Evolutionary conservation across 805 yeast genomes (phyloP).

Genomic region (Wickerhamomyces queroliae): DNA sequence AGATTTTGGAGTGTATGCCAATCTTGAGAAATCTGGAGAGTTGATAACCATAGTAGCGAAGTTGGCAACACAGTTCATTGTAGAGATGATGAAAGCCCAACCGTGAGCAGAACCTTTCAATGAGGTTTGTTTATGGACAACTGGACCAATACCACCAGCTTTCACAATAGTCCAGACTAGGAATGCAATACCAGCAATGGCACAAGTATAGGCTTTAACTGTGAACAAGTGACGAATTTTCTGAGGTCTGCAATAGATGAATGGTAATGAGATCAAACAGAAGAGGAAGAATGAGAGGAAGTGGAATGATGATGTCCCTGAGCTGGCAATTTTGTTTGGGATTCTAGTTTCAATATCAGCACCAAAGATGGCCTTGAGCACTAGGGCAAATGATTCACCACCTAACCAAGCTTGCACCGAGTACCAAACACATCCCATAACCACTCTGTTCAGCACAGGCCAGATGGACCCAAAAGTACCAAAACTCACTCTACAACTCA

Average conservation of each 20-base stretch:
- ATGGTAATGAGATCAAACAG: constrained; percentile 27
- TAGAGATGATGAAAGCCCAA: constrained; percentile 71
- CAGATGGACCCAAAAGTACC: constrained; percentile 9
- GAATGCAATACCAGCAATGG: constrained; percentile 26
- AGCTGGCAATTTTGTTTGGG: constrained; percentile 31
- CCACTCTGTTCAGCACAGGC: not conserved
- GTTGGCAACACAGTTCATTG: constrained; percentile 73
- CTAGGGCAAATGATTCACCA: constrained; percentile 65
- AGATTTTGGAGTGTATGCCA: constrained; percentile 47
- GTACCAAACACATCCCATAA: constrained; percentile 59
- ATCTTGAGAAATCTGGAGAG: constrained; percentile 80
- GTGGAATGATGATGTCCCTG: constrained; percentile 8
- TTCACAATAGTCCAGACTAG: constrained; percentile 27
- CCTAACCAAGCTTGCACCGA: constrained; percentile 55
- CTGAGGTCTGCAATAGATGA: constrained; percentile 26
- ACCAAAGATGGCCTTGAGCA: constrained; percentile 62
- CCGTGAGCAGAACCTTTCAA: constrained; percentile 30
- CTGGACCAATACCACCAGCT: constrained; percentile 23
- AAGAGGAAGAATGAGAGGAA: constrained; percentile 29
- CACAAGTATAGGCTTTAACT: constrained; percentile 24
- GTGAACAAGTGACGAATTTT: constrained; percentile 30
- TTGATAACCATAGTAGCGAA: constrained; percentile 76
- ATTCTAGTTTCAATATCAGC: constrained; percentile 16
- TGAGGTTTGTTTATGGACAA: constrained; percentile 14
- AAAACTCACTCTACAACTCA: constrained; percentile 28